Evolutionary conservation across 2,329 filamentous ascomycete genomes (phyloP).

Genomic region (Gliomastix tumulicola): DNA sequence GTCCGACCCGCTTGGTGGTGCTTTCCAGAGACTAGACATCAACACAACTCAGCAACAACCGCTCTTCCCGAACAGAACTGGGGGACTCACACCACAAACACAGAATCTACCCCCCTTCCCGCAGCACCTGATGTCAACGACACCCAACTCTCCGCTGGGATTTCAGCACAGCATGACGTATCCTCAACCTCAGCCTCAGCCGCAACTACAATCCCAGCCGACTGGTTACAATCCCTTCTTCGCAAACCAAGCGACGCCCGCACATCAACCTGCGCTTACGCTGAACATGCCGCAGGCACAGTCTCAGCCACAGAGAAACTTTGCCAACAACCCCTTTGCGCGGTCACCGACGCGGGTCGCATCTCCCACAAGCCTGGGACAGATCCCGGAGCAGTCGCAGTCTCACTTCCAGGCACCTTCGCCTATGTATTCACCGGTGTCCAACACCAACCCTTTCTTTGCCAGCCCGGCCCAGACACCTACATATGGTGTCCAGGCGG

Average conservation of each 20-base stretch:
- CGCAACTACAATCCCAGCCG: conserved; percentile 27
- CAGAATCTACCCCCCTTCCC: conserved; percentile 30
- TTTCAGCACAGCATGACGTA: conserved; percentile 36
- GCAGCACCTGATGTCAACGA: conserved; percentile 34
- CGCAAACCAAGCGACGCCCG: conserved; percentile 22
- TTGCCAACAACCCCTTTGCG: conserved; percentile 39
- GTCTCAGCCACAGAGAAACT: conserved; percentile 18
- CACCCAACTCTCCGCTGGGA: conserved; percentile 30
- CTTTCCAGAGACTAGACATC: conserved; percentile 71
- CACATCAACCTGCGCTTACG: conserved; percentile 7
- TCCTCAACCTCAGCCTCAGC: conserved; percentile 24
- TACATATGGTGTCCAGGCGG: conserved; percentile 15
- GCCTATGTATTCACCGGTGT: too few relatives aligned
- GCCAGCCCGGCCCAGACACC: conserved; percentile 16
- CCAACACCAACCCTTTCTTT: conserved; percentile 31
- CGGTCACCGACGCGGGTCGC: conserved; percentile 43
- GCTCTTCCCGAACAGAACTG: conserved; percentile 71
- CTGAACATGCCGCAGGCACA: conserved; percentile 2
- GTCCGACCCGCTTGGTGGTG: conserved; percentile 47
- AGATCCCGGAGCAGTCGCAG: conserved; percentile 46
- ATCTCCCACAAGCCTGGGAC: conserved; percentile 36
- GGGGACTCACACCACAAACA: conserved; percentile 41
- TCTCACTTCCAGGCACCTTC: conserved; percentile 33
- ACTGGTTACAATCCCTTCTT: conserved; percentile 48
- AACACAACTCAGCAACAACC: conserved; percentile 41